These are phyloP conservation scores for Discostella stelligera DNA, from an alignment of 352 stramenopile genomes.

Conservation along the genomic window DNA sequence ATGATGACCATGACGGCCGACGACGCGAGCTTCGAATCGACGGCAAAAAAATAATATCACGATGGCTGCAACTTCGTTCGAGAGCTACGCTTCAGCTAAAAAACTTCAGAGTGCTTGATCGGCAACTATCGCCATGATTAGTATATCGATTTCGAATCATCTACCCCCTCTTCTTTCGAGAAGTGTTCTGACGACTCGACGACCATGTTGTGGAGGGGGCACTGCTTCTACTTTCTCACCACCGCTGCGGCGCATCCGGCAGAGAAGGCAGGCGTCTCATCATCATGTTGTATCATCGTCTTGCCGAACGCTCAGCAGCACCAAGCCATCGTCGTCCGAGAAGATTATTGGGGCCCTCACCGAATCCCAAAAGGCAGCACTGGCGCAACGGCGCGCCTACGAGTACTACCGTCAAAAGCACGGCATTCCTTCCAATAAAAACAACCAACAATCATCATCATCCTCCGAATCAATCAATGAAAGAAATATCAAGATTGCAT, in stretches of 20 bases:
- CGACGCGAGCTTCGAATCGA: no score
- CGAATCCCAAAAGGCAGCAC: constrained; percentile 27
- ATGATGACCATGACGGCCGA: no score
- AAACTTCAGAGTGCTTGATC: no score
- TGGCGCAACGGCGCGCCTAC: constrained; percentile 54
- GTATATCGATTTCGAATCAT: background rate
- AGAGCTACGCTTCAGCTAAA: no score
- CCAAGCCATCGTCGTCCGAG: background rate
- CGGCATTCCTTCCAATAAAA: constrained; percentile 2
- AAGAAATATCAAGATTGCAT: constrained; percentile 88
- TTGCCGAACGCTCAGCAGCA: background rate
- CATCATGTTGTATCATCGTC: background rate
- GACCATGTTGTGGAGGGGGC: background rate
- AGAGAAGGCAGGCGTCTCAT: background rate
- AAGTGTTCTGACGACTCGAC: background rate
- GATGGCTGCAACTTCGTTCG: no score
- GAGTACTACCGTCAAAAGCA: constrained; percentile 54
- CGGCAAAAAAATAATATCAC: no score
- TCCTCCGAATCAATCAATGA: constrained; percentile 50
- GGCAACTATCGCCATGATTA: background rate
- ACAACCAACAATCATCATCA: constrained; percentile 12
- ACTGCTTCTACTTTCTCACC: background rate
- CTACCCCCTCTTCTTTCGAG: background rate
- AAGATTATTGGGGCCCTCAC: constrained; percentile 8
- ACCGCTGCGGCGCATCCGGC: background rate